Percentiles rank a stretch among this genome's conserved stretches.
These are phyloP conservation scores for Acarospora socialis DNA, from an alignment of 2,329 filamentous ascomycete genomes.

Conservation along the genomic window DNA sequence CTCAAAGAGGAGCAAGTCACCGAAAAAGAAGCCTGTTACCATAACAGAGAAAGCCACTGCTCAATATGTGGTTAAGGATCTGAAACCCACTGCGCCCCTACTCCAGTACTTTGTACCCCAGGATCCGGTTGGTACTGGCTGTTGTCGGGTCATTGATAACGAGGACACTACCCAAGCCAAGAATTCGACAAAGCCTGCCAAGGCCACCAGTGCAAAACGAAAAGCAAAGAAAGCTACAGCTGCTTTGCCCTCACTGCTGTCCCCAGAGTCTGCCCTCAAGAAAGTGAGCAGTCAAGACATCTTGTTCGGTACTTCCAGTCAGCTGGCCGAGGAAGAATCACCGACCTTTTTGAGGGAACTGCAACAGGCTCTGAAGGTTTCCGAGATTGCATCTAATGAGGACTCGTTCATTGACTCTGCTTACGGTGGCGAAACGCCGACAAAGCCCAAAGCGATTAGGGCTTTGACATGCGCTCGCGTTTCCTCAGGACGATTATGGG, in stretches of 20 bases:
- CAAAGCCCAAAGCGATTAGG: slow-evolving; percentile 1
- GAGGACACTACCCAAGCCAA: slow-evolving; percentile 12
- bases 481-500: slow-evolving; percentile 46
- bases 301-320: slow-evolving; percentile 75
- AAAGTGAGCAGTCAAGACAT: slow-evolving; percentile 58
- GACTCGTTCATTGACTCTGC: no score
- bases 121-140: slow-evolving; percentile 12
- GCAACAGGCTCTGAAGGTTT: slow-evolving; percentile 46
- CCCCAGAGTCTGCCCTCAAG: slow-evolving; percentile 52
- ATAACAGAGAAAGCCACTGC: slow-evolving; percentile 67
- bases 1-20: slow-evolving; percentile 34
- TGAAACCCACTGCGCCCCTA: slow-evolving; percentile 20
- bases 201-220: slow-evolving; percentile 26
- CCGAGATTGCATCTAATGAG: slow-evolving; percentile 30
- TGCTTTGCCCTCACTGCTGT: slow-evolving; percentile 44
- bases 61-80: slow-evolving; percentile 40
- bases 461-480: slow-evolving; percentile 1
- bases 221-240: slow-evolving; percentile 26
- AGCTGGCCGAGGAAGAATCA: slow-evolving; percentile 59
- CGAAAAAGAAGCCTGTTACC: slow-evolving; percentile 58
- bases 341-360: slow-evolving; percentile 50
- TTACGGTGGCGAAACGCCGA: no score
- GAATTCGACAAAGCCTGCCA: slow-evolving; percentile 19
- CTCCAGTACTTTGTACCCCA: slow-evolving; percentile 34
- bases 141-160: no score